Percentiles rank a stretch among this genome's conserved stretches.
These are phyloP conservation scores for Nemania bipapillata DNA, from an alignment of 2,329 filamentous ascomycete genomes.

Conservation along the genomic window DNA sequence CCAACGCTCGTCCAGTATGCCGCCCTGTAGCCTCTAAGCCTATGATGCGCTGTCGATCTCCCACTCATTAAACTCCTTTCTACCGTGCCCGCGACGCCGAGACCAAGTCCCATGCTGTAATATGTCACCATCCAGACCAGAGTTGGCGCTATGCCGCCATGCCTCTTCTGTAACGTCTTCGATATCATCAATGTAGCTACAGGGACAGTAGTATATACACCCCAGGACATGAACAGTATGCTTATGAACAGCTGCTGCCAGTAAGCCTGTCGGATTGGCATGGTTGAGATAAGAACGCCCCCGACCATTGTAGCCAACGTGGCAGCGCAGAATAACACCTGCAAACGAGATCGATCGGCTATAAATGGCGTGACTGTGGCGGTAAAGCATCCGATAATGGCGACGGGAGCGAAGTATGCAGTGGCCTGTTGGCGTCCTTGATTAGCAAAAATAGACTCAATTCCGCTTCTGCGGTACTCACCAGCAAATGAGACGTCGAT, in stretches of 20 bases:
- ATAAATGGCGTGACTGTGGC: slow-evolving; percentile 47
- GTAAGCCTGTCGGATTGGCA: slow-evolving; percentile 67
- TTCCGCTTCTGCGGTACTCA: slow-evolving; percentile 22
- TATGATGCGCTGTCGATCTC: slow-evolving; percentile 24
- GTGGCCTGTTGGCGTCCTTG: slow-evolving; percentile 39
- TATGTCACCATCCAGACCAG: slow-evolving; percentile 67
- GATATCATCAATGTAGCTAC: slow-evolving; percentile 70
- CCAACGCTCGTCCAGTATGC: slow-evolving; percentile 44
- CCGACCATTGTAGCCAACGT: slow-evolving; percentile 59
- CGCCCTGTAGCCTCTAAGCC: slow-evolving; percentile 42
- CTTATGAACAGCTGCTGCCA: slow-evolving; percentile 72
- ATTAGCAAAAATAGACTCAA: slow-evolving; percentile 29
- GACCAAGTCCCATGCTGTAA: slow-evolving; percentile 72
- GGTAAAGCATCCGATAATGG: slow-evolving; percentile 44
- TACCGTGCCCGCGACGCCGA: slow-evolving; percentile 74
- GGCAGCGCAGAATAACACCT: slow-evolving; percentile 57
- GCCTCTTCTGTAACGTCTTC: slow-evolving; percentile 59
- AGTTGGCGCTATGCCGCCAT: slow-evolving; percentile 47
- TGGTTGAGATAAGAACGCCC: slow-evolving; percentile 57
- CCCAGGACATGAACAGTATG: slow-evolving; percentile 68
- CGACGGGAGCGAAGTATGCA: slow-evolving; percentile 47
- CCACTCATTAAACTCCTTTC: slow-evolving; percentile 57
- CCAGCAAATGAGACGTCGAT: slow-evolving; percentile 49
- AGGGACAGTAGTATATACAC: slow-evolving; percentile 75
- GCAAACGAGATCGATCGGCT: slow-evolving; percentile 47